phyloP scores from a whole-genome alignment of 2,329 filamentous ascomycete species.

The Apiospora hydei region DNA sequence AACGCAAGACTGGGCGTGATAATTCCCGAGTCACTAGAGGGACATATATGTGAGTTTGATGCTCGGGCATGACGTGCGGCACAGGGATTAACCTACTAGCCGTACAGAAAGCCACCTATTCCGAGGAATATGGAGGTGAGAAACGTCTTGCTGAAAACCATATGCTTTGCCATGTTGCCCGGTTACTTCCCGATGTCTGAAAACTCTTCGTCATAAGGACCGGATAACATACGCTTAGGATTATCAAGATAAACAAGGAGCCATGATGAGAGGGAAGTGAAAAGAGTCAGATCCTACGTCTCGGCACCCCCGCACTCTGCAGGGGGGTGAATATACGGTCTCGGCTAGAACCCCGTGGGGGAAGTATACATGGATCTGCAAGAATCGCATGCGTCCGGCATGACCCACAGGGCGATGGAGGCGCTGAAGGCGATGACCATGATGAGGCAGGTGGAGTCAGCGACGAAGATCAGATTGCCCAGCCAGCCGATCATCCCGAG shows the following conservation, averaged over 20 bases:
- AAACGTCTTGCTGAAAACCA: slow-evolving; percentile 45
- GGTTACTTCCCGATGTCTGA: too few species aligned
- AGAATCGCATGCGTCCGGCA: slow-evolving; percentile 39
- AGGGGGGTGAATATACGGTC: neutral
- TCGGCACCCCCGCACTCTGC: neutral
- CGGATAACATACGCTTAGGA: too few species aligned
- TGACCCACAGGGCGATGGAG: slow-evolving; percentile 53
- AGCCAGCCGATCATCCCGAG: slow-evolving; percentile 50
- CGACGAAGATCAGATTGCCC: slow-evolving; percentile 50
- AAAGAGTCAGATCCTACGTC: neutral
- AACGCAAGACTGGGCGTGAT: slow-evolving; percentile 50
- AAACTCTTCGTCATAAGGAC: neutral
- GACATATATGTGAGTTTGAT: neutral
- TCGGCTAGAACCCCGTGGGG: slow-evolving; percentile 2
- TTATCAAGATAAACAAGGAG: neutral
- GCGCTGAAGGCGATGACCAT: slow-evolving; percentile 59
- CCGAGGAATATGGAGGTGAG: slow-evolving; percentile 48
- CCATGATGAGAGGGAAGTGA: neutral
- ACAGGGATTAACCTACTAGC: slow-evolving; percentile 34
- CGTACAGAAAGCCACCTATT: slow-evolving; percentile 50
- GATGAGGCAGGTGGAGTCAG: slow-evolving; percentile 47
- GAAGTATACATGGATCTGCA: neutral
- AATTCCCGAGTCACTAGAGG: slow-evolving; percentile 48
- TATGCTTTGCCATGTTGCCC: neutral
- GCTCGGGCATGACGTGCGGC: neutral